Evolutionary conservation across 2,329 filamentous ascomycete genomes (phyloP).

Genomic region (Escovopsis sp.): DNA sequence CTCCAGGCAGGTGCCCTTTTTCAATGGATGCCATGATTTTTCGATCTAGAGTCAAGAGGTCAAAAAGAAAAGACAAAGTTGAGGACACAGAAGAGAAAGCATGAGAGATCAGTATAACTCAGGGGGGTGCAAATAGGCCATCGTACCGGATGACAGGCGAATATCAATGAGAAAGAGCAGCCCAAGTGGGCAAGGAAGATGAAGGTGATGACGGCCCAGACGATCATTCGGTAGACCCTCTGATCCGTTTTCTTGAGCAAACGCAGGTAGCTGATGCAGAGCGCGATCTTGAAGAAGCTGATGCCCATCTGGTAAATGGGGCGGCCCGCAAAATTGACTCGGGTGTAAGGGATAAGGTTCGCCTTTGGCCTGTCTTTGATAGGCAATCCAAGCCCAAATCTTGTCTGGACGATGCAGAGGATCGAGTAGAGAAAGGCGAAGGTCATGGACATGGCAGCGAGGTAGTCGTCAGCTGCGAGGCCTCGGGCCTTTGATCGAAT

Average conservation of each 20-base stretch:
- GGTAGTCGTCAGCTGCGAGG: slow-evolving; percentile 33
- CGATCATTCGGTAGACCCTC: slow-evolving; percentile 25
- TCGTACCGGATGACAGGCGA: slow-evolving; percentile 34
- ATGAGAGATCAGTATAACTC: too few species aligned
- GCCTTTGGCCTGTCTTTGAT: slow-evolving; percentile 26
- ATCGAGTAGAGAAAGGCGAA: slow-evolving; percentile 35
- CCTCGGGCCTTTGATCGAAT: slow-evolving; percentile 28
- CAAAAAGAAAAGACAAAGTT: too few species aligned
- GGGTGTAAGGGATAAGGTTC: slow-evolving; percentile 29
- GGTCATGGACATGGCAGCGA: slow-evolving; percentile 24
- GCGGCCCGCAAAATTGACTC: slow-evolving; percentile 37
- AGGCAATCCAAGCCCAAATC: slow-evolving; percentile 37
- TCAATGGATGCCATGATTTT: slow-evolving; percentile 30
- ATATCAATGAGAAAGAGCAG: slow-evolving; percentile 32
- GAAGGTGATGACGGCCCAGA: slow-evolving; percentile 28
- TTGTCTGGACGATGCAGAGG: slow-evolving; percentile 36
- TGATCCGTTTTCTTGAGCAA: slow-evolving; percentile 34
- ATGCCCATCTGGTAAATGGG: slow-evolving; percentile 41
- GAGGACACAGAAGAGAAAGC: too few species aligned
- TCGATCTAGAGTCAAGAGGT: slow-evolving; percentile 13
- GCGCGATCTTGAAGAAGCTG: slow-evolving; percentile 40
- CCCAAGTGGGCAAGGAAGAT: slow-evolving; percentile 33
- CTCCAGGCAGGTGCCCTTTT: slow-evolving; percentile 28
- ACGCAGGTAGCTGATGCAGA: slow-evolving; percentile 37
- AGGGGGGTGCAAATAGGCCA: neutral